Evolutionary conservation across 2,329 filamentous ascomycete species (phyloP).

Genomic region (Hymenoscyphus fructigenus): DNA sequence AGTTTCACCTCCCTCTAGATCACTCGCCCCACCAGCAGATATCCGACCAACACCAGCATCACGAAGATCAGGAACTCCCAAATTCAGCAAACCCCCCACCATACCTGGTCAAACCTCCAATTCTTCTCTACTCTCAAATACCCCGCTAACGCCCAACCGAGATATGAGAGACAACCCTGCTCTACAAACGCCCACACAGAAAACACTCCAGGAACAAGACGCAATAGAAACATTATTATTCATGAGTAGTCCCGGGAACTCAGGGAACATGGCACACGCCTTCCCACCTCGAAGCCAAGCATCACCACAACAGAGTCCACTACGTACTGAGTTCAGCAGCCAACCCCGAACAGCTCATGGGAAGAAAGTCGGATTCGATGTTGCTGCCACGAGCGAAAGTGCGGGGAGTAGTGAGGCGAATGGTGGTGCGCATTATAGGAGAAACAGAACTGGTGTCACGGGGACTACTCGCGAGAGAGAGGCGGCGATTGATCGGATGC

Average conservation of each 20-base stretch:
- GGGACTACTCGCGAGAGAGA: constrained; percentile 19
- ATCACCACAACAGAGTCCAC: constrained; percentile 35
- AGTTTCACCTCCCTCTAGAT: constrained; percentile 49
- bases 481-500: constrained; percentile 34
- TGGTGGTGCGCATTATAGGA: constrained; percentile 22
- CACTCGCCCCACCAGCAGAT: constrained; percentile 41
- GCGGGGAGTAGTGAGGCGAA: constrained; percentile 26
- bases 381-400: constrained; percentile 20
- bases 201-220: constrained; percentile 73
- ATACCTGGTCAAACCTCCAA: constrained; percentile 32
- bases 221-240: constrained; percentile 78
- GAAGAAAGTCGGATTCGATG: constrained; percentile 32
- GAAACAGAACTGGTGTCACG: constrained; percentile 9
- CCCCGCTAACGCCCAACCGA: constrained; percentile 30
- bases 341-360: constrained; percentile 23
- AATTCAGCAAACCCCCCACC: constrained; percentile 33
- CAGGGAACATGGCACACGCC: constrained; percentile 57
- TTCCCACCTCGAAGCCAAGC: constrained; percentile 44
- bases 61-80: constrained; percentile 33
- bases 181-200: constrained; percentile 63
- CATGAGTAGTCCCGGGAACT: constrained; percentile 77
- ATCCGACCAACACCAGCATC: constrained; percentile 32
- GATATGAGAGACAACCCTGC: constrained; percentile 22
- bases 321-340: constrained; percentile 33
- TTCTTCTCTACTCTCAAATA: constrained; percentile 25